Evolutionary conservation across 305 asterid genomes (phyloP), one percentile per base, ranked within the genome.

Genomic region (Solanum hybrid): DNA sequence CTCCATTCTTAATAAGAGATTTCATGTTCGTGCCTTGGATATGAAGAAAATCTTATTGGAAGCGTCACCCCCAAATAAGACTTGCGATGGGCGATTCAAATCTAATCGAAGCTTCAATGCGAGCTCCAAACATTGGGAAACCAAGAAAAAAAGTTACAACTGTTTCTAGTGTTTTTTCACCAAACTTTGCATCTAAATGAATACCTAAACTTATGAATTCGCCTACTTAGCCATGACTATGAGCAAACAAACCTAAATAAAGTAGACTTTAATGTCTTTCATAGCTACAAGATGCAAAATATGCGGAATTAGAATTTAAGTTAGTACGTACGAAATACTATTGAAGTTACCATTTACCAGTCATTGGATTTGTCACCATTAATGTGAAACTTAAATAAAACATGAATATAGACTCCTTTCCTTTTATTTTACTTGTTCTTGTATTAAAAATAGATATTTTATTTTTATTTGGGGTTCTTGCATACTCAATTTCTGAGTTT

Each of bases 21-120:
- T 0, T 51, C 7, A 0, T 51, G n/a, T 15, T 15, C 1, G 3
- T 51, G 0, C 1, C 0, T 51, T 51, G 3, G 0, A 0, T 0
- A 0, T 12, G 56, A 42, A 42, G 17, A 42, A 42, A 42, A 42
- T 42, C 17, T 0, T 12, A 0, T 51, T 51, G 0, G 3, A 51
- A 51, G 10, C 3, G n/a, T 51, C 8, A 0, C 9, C 66, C 64
- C 66, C 66, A 51, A 51, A 51, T 15, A 15, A 5, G 9, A 56
- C 1, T 0, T 17, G n/a, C 4, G 1, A 0, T 51, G 0, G 24
- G 66, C 0, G 4, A 56, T 56, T 40, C 51, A 40, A 40, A 40
- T 40, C 0, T 40, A 40, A 40, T 40, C 14, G 4, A 40, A 40
- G 1, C n/a, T 15, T 0, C n/a, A 51, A 51, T 6, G 1, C 4